These are phyloP conservation scores for Penicillium sp. DNA, from an alignment of 2,329 filamentous ascomycete species.

Conservation along the genomic window DNA sequence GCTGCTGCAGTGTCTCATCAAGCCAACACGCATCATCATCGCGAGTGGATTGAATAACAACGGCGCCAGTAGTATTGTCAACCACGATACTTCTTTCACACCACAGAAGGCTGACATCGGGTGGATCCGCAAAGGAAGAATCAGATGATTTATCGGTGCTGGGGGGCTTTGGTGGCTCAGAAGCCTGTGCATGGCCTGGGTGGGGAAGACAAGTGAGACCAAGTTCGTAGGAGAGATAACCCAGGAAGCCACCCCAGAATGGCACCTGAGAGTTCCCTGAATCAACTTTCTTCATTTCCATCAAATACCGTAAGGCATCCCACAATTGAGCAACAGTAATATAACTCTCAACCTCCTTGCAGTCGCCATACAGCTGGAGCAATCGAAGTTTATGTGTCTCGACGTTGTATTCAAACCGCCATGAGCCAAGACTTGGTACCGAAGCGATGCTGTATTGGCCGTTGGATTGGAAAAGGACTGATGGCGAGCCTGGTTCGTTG, in stretches of 20 bases:
- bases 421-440: slow-evolving; percentile 34
- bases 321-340: slow-evolving; percentile 31
- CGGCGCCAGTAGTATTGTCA: slow-evolving; percentile 62
- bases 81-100: slow-evolving; percentile 74
- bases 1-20: slow-evolving; percentile 27
- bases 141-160: not conserved
- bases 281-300: slow-evolving; percentile 41
- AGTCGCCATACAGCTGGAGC: slow-evolving; percentile 18
- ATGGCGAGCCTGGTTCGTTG: slow-evolving; percentile 31
- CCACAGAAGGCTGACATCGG: slow-evolving; percentile 75
- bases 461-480: slow-evolving; percentile 47
- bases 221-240: slow-evolving; percentile 81
- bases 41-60: slow-evolving; percentile 67
- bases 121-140: slow-evolving; percentile 43
- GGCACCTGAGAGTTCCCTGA: slow-evolving; percentile 43
- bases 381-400: slow-evolving; percentile 23
- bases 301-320: slow-evolving; percentile 38
- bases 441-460: slow-evolving; percentile 38
- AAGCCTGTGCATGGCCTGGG: slow-evolving; percentile 38
- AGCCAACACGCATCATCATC: slow-evolving; percentile 50
- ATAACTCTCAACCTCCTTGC: slow-evolving; percentile 13
- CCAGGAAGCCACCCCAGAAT: slow-evolving; percentile 82
- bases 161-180: not conserved
- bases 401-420: slow-evolving; percentile 38
- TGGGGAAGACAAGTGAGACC: slow-evolving; percentile 60